These are phyloP conservation scores for Cryptococcus sp. DNA, from an alignment of 1,284 basidiomycete species.

Conservation along the genomic window DNA sequence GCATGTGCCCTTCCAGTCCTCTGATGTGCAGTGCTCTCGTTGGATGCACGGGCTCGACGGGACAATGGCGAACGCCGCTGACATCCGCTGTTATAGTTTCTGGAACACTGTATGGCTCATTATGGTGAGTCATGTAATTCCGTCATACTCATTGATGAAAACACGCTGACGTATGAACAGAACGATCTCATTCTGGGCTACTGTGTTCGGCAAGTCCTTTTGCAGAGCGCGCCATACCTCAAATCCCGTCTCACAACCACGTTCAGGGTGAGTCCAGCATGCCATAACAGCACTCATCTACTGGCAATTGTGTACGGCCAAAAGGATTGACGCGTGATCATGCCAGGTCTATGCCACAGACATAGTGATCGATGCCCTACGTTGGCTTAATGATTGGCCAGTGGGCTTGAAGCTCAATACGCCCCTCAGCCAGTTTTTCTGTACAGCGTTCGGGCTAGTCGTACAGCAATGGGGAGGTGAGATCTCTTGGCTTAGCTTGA, in stretches of 20 bases:
- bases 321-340: neutral
- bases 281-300: constrained; percentile 31
- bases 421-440: constrained; percentile 81
- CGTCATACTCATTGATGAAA: too few relatives aligned
- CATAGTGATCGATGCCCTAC: constrained; percentile 20
- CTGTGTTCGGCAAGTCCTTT: constrained; percentile 19
- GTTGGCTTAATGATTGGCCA: constrained; percentile 93
- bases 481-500: constrained; percentile 32
- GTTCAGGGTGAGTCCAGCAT: constrained; percentile 31
- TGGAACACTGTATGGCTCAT: constrained; percentile 91
- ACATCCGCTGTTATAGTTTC: constrained; percentile 60
- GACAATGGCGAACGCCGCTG: constrained; percentile 58
- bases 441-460: constrained; percentile 65
- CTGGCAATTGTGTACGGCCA: constrained; percentile 52
- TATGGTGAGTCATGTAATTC: constrained; percentile 47
- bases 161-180: constrained; percentile 7
- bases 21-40: constrained; percentile 16
- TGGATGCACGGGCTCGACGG: too few relatives aligned
- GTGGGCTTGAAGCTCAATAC: constrained; percentile 95
- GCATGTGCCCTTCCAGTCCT: constrained; percentile 21
- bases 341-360: constrained; percentile 18
- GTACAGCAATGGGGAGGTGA: constrained; percentile 69
- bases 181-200: constrained; percentile 64
- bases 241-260: constrained; percentile 8
- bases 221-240: constrained; percentile 12